phyloP scores from a whole-genome alignment of 75 land plant species.

The Cupressus sempervirens region DNA sequence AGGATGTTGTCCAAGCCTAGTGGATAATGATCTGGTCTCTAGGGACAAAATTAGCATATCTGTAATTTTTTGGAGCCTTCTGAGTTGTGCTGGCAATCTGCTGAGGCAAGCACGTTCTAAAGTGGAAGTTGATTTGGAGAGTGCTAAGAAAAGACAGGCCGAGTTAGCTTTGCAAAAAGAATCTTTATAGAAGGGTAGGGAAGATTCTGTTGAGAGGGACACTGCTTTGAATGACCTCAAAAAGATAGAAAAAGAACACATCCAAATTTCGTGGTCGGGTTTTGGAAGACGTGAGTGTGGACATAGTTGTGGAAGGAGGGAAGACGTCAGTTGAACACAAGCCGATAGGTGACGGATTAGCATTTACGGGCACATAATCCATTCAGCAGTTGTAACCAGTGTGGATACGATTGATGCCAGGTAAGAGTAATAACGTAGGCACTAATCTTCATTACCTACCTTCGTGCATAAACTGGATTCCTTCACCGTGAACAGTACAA shows the following conservation, averaged over 20 bases:
- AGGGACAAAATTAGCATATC: constrained; percentile 94
- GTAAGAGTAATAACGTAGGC: no score
- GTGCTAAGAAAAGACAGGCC: constrained; percentile 40
- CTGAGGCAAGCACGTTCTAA: constrained; percentile 72
- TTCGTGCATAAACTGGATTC: no score
- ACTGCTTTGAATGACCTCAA: constrained; percentile 57
- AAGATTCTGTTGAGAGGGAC: constrained; percentile 86
- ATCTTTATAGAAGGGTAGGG: constrained; percentile 73
- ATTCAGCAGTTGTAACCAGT: no score
- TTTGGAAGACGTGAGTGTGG: no score
- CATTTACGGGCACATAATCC: no score
- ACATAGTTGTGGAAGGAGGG: no score
- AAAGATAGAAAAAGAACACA: constrained; percentile 52
- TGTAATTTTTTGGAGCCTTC: constrained; percentile 99
- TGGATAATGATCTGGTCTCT: constrained; percentile 89
- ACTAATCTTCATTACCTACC: no score
- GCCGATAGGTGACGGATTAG: no score
- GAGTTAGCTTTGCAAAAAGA: constrained; percentile 55
- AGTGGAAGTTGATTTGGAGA: constrained; percentile 62
- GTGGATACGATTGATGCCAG: no score
- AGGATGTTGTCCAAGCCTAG: constrained; percentile 92
- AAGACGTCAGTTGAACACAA: no score
- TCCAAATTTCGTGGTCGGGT: no score
- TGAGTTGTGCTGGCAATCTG: constrained; percentile 96
- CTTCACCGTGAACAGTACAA: no score